Conservation (phyloP, 2,329 filamentous ascomycete genomes). For the Parastagonospora nodorum region DNA sequence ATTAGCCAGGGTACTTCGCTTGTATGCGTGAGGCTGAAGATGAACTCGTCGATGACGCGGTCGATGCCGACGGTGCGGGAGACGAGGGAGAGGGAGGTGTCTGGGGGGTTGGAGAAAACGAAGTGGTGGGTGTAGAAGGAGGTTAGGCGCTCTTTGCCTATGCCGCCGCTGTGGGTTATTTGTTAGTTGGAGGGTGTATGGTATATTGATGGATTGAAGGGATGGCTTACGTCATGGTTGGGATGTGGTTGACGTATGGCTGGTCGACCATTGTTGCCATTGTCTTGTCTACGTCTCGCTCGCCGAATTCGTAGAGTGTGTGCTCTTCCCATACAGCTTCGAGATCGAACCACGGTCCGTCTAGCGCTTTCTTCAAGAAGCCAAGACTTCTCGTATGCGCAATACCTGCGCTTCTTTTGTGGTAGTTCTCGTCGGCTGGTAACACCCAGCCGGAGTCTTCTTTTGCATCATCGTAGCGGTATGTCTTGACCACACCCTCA, state of each 20-base stretch:
- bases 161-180: constrained; percentile 58
- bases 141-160: constrained; percentile 67
- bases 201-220: background rate
- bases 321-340: constrained; percentile 82
- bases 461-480: constrained; percentile 31
- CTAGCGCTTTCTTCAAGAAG: constrained; percentile 67
- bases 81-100: constrained; percentile 70
- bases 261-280: constrained; percentile 83
- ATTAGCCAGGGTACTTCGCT: constrained; percentile 41
- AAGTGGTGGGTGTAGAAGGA: constrained; percentile 76
- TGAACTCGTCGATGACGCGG: constrained; percentile 57
- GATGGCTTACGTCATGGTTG: constrained; percentile 59
- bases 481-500: constrained; percentile 24
- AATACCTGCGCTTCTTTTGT: constrained; percentile 61
- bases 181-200: background rate
- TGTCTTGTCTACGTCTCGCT: constrained; percentile 70
- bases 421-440: constrained; percentile 39
- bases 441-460: constrained; percentile 34
- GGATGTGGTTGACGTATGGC: constrained; percentile 79
- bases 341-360: constrained; percentile 73
- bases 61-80: constrained; percentile 75
- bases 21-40: constrained; percentile 43
- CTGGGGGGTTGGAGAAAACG: constrained; percentile 72
- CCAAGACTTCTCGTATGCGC: constrained; percentile 69
- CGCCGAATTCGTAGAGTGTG: constrained; percentile 71